These are phyloP conservation scores for Cercophora newfieldiana DNA, from an alignment of 495 filamentous ascomycete genomes.

Conservation along the genomic window DNA sequence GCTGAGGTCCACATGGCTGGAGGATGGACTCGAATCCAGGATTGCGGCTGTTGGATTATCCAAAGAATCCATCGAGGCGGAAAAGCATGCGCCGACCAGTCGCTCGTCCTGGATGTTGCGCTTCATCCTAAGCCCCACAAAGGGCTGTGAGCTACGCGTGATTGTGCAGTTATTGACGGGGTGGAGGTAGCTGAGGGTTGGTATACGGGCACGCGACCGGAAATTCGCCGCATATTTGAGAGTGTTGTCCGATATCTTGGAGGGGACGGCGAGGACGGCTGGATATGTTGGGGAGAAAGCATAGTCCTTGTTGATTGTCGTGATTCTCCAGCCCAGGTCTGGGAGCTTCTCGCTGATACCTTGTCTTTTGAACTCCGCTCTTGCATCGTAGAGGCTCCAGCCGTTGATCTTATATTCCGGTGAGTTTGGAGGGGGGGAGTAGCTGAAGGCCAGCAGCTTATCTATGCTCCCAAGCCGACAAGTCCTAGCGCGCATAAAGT, in stretches of 20 bases:
- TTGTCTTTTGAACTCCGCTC: slow-evolving; percentile 75
- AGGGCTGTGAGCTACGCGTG: slow-evolving; percentile 88
- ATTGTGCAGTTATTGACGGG: slow-evolving; percentile 97
- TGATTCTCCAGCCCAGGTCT: slow-evolving; percentile 85
- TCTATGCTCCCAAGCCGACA: slow-evolving; percentile 83
- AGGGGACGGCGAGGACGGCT: slow-evolving; percentile 76
- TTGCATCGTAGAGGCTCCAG: slow-evolving; percentile 86
- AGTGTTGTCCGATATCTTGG: slow-evolving; percentile 89
- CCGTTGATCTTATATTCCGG: slow-evolving; percentile 75
- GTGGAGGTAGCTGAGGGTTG: slow-evolving; percentile 87
- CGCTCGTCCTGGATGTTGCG: slow-evolving; percentile 95
- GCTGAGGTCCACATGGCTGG: slow-evolving; percentile 57
- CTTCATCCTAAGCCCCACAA: slow-evolving; percentile 83
- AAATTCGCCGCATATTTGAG: slow-evolving; percentile 91
- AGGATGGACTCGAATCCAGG: slow-evolving; percentile 56
- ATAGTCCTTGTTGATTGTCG: slow-evolving; percentile 85
- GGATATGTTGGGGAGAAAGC: slow-evolving; percentile 95
- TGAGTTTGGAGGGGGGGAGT: slow-evolving; percentile 61
- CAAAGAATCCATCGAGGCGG: slow-evolving; percentile 59
- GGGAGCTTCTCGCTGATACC: slow-evolving; percentile 74
- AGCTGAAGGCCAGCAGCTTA: slow-evolving; percentile 88
- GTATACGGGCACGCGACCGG: slow-evolving; percentile 84
- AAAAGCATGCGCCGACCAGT: slow-evolving; percentile 88
- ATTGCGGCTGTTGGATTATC: slow-evolving; percentile 27
- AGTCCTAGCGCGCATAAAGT: slow-evolving; percentile 78